Conservation (phyloP, 306 rosid species). For the Gillenia trifoliata region DNA sequence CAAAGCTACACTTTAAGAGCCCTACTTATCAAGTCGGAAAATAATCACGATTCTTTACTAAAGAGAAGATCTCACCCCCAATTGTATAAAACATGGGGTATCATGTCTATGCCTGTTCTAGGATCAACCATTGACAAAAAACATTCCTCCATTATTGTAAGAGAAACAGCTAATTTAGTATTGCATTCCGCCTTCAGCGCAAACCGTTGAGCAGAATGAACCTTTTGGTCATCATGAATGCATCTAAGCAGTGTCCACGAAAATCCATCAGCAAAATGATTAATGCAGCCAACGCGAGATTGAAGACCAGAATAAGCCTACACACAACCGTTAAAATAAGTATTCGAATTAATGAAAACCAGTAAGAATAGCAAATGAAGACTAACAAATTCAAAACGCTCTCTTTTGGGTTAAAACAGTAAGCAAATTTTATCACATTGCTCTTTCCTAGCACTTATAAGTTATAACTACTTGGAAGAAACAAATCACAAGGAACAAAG, state of each 20-base stretch:
- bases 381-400: not conserved
- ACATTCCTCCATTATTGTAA: constrained; percentile 95
- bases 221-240: constrained; percentile 83
- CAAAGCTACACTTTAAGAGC: not conserved
- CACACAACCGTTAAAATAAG: constrained; percentile 25
- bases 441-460: constrained; percentile 4
- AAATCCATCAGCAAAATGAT: constrained; percentile 53
- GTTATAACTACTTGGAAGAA: not conserved
- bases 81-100: constrained; percentile 85
- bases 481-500: constrained; percentile 13
- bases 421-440: not conserved
- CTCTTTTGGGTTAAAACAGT: not conserved
- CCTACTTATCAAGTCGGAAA: not conserved
- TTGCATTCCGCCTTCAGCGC: constrained; percentile 94
- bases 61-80: constrained; percentile 72
- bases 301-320: constrained; percentile 82
- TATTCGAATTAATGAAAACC: constrained; percentile 13
- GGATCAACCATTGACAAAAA: constrained; percentile 93
- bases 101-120: constrained; percentile 96
- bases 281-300: constrained; percentile 62
- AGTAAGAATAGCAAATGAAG: not conserved
- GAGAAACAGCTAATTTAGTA: constrained; percentile 87
- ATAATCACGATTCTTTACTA: not conserved
- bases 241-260: constrained; percentile 86
- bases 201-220: constrained; percentile 80